Evolutionary conservation across 768 basidiomycete species (phyloP), one percentile per base, ranked within the genome.

Genomic region (Amanita fuliginea): DNA sequence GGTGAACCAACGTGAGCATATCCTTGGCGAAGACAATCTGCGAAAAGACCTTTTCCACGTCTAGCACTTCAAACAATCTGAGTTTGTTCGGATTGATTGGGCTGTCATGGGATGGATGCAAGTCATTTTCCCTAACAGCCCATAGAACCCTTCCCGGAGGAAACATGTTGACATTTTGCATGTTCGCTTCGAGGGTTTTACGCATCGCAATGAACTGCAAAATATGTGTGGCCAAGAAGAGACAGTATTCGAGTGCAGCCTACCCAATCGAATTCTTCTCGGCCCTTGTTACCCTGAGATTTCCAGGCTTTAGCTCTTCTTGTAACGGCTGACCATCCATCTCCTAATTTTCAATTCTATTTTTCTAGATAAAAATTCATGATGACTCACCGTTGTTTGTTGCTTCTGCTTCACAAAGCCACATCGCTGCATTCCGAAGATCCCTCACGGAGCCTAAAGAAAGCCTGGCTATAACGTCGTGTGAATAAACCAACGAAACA

Each of bases 181-280:
- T 90, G 52, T 86, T 88, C 40, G 86, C 87, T 61, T 90, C 86
- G 0, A 91, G 72, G 2, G 87, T 89, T 70, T 86, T 90, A 40
- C 88, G 78, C 51, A 85, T 75, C 0, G 86, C 76, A 34, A 90
- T 68, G 58, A 91, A 87, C 88, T 90, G 51, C 14, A 24, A 42
- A 28, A 8, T 16, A 33, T 10, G 44, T 41, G 24, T 30, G 21
- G 18, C 3, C 32, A 14, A 6, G 16, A 18, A 8, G 4, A 2
- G 4, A 2, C 35, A 16, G 28, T 30, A 42, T 32, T 14, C 10
- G 13, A 49, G 13, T 24, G 24, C 11, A 9, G 58, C 65, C 41
- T 45, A 80, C 77, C 78, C 78, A 80, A 45, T 76, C 66, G 51
- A 68, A 67, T 62, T 81, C 82, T 16, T 77, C 80, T 9, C 67